Percentiles rank a stretch among this genome's conserved stretches.
phyloP scores from a whole-genome alignment of 768 basidiomycete species.

The Glaciozyma martinii region DNA sequence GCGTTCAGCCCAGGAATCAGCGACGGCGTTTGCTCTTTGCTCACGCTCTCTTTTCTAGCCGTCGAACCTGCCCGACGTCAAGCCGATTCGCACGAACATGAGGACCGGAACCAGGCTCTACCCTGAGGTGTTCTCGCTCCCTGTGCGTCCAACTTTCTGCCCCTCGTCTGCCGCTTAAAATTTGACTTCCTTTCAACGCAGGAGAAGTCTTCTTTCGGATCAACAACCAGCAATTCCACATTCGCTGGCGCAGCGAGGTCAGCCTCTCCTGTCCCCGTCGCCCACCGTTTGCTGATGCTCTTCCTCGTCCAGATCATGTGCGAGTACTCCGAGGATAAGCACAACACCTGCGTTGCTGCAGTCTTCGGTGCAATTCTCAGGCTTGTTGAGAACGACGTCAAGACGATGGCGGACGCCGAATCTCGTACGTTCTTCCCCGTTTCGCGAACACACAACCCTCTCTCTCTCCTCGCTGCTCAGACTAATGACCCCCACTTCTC shows the following conservation, averaged over 20 bases:
- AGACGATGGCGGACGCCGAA: not conserved
- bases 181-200: not conserved
- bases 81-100: not conserved
- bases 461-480: no score
- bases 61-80: conserved; percentile 38
- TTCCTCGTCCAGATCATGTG: conserved; percentile 56
- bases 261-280: not conserved
- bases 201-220: conserved; percentile 67
- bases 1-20: conserved; percentile 2
- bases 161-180: not conserved
- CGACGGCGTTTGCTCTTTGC: conserved; percentile 33
- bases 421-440: conserved; percentile 19
- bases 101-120: not conserved
- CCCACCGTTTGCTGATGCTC: no score
- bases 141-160: no score
- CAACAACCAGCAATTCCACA: conserved; percentile 78
- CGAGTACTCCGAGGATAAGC: conserved; percentile 65
- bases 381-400: conserved; percentile 14
- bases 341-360: conserved; percentile 47
- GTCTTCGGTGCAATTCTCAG: conserved; percentile 24
- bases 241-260: conserved; percentile 54
- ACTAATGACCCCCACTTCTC: not conserved
- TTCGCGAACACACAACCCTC: no score
- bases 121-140: no score
- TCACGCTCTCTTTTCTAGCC: not conserved